Evolutionary conservation across 805 yeast genomes (phyloP), one percentile per base, ranked within the genome.

Genomic region (Saccharomycopsis sp.): DNA sequence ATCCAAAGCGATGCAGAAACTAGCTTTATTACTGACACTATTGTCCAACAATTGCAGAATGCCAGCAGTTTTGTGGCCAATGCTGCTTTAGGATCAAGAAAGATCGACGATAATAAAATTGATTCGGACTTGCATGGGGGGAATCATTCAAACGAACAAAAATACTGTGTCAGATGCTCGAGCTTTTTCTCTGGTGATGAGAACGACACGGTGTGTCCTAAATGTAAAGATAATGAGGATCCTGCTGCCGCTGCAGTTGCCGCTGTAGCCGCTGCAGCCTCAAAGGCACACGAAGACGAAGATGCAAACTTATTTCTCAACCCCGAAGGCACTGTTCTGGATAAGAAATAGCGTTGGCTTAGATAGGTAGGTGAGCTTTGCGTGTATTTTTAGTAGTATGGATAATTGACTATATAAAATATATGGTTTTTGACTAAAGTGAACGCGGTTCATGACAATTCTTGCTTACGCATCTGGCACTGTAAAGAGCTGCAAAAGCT

Each of bases 271-370:
- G 20, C n/a, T 16, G 47, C 34, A 14, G 47, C 34, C 18, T 12
- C 16, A 8, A 47, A 34, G 3, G 15, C 34, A 40, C 29, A 20
- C 48, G 37, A 52, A 12, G 61, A 58, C 7, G 61, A 58, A 18
- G 55, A 56, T 14, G 58, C 58, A 21, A 60, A 60, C 51, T 58
- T 60, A 58, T 60, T 60, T 34, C 55, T 60, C 57, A 58, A 60
- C 37, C 63, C 63, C 1, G 63, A 60, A 34, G 62, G 48, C 16
- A 44, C 48, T 5, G 48, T 29, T 5, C 9, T 29, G 5, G 37
- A 29, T 5, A 29, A 29, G 37, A 29, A 29, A n/a, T n/a, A n/a
- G n/a, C n/a, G n/a, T n/a, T n/a, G n/a, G n/a, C n/a, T n/a, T n/a
- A n/a, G n/a, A n/a, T n/a, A n/a, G n/a, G n/a, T n/a, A n/a, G n/a